Percentiles rank a stretch among this genome's conserved stretches.
These are phyloP conservation scores for Fusarium sp. DNA, from an alignment of 2,329 filamentous ascomycete species.

Conservation along the genomic window DNA sequence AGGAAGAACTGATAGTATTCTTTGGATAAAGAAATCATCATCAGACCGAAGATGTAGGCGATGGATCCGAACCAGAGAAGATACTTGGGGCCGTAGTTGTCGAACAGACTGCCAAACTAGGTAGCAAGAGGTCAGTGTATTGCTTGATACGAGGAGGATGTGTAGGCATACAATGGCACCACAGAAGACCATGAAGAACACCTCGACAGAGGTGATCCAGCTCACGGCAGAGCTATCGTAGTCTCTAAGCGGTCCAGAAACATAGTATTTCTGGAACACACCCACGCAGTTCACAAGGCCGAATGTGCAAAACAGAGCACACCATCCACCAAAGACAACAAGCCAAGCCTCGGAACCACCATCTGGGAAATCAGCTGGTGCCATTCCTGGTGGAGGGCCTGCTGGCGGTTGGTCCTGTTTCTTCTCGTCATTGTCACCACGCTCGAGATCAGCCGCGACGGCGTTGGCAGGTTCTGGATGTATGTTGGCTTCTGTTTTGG, in stretches of 20 bases:
- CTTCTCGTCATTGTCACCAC: slow-evolving; percentile 19
- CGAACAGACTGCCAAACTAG: slow-evolving; percentile 67
- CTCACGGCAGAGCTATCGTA: slow-evolving; percentile 62
- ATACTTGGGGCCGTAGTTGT: slow-evolving; percentile 69
- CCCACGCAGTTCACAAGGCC: slow-evolving; percentile 58
- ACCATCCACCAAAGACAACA: slow-evolving; percentile 60
- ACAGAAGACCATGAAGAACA: slow-evolving; percentile 60
- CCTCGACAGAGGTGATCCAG: slow-evolving; percentile 68
- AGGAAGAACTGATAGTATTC: slow-evolving; percentile 58
- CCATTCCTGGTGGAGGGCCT: slow-evolving; percentile 47
- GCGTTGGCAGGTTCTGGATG: slow-evolving; percentile 44
- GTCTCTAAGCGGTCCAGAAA: slow-evolving; percentile 55
- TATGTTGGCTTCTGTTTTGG: slow-evolving; percentile 24
- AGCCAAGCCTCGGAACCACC: slow-evolving; percentile 67
- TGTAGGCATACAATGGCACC: slow-evolving; percentile 54
- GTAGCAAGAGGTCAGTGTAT: background rate
- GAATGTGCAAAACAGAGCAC: slow-evolving; percentile 55
- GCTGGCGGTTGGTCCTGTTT: slow-evolving; percentile 20
- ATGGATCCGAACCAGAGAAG: slow-evolving; percentile 64
- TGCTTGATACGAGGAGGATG: slow-evolving; percentile 8
- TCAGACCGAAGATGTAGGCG: slow-evolving; percentile 69
- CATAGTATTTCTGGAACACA: slow-evolving; percentile 69
- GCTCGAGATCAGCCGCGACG: slow-evolving; percentile 43
- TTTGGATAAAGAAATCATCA: slow-evolving; percentile 67
- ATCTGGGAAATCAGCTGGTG: slow-evolving; percentile 66